Conservation (phyloP, 1,284 basidiomycete species). For the Ustilago loliicola region DNA sequence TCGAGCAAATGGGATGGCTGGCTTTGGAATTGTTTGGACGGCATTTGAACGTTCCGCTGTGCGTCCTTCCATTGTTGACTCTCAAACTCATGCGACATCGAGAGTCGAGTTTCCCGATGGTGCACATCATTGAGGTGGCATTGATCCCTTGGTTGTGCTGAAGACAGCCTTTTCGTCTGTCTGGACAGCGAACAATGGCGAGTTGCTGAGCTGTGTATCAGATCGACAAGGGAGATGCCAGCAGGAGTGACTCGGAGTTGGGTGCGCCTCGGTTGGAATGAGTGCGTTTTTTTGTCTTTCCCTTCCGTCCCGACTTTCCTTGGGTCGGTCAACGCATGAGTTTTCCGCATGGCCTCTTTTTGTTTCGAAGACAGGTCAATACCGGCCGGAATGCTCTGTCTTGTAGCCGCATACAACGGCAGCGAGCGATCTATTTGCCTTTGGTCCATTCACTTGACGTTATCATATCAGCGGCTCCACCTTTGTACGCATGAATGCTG, state of each 20-base stretch:
- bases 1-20: neutral
- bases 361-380: neutral
- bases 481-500: neutral
- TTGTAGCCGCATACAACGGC: neutral
- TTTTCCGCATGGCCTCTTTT: neutral
- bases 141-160: too few species aligned
- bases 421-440: neutral
- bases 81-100: neutral
- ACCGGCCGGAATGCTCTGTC: neutral
- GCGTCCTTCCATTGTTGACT: neutral
- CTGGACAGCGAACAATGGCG: neutral
- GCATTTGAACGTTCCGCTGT: constrained; percentile 1
- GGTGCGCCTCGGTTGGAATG: neutral
- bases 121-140: too few species aligned
- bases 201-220: too few species aligned
- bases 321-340: neutral
- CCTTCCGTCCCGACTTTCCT: constrained; percentile 6
- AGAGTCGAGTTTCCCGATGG: neutral
- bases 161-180: too few species aligned
- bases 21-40: neutral
- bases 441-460: neutral
- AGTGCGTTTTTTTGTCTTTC: neutral
- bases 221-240: too few species aligned
- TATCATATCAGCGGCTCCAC: neutral
- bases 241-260: neutral